Percentiles rank a stretch among this genome's conserved stretches.
phyloP scores from a whole-genome alignment of 2,329 filamentous ascomycete species.

The Sordariomycetes sp. region DNA sequence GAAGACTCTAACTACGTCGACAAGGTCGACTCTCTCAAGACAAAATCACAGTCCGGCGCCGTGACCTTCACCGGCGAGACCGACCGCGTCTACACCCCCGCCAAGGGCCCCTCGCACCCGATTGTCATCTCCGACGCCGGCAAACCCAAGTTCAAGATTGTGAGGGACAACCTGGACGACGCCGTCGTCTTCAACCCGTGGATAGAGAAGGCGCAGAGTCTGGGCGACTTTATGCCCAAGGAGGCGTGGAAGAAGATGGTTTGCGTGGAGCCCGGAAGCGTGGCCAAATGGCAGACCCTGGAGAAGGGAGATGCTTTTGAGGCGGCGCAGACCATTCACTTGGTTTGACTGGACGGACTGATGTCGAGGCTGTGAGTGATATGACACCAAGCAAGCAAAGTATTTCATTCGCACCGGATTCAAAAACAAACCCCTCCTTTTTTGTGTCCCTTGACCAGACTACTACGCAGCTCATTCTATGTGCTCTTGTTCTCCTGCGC shows the following conservation, averaged over 20 bases:
- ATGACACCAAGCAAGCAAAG: not conserved
- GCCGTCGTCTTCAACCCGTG: slow-evolving; percentile 98
- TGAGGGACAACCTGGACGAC: slow-evolving; percentile 76
- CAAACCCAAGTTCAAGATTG: slow-evolving; percentile 59
- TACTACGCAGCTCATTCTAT: not conserved
- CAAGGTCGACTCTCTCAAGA: slow-evolving; percentile 62
- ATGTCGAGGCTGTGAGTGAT: not conserved
- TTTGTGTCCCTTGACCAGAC: not conserved
- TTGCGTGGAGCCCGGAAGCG: slow-evolving; percentile 84
- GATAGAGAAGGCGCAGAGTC: slow-evolving; percentile 71
- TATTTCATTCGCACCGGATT: not conserved
- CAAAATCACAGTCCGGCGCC: slow-evolving; percentile 54
- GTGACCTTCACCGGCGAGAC: slow-evolving; percentile 69
- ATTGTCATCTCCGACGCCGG: slow-evolving; percentile 55
- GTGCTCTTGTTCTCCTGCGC: slow-evolving; percentile 24
- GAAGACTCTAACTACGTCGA: slow-evolving; percentile 70
- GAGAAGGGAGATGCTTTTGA: slow-evolving; percentile 67
- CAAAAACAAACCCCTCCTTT: not conserved
- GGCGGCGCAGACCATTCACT: slow-evolving; percentile 47
- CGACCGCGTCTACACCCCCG: slow-evolving; percentile 79
- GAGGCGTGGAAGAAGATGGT: slow-evolving; percentile 90
- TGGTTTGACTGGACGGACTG: slow-evolving; percentile 15
- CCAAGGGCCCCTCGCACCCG: slow-evolving; percentile 47
- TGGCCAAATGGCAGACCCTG: slow-evolving; percentile 72
- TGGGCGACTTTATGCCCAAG: slow-evolving; percentile 82